These are phyloP conservation scores for Alternaria dauci DNA, from an alignment of 2,329 filamentous ascomycete species.

Conservation along the genomic window DNA sequence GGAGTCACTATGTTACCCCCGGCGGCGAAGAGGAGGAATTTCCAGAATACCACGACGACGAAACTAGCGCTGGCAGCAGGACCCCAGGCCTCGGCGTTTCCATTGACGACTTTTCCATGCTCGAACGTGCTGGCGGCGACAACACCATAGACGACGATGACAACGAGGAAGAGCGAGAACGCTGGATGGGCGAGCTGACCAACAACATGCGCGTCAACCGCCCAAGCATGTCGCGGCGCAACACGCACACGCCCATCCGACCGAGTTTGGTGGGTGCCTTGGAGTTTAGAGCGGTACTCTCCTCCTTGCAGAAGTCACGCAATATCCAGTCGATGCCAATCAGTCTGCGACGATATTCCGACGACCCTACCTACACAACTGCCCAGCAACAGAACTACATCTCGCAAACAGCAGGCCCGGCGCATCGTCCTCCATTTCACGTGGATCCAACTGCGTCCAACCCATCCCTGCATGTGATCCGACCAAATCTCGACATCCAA, in stretches of 20 bases:
- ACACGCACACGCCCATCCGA: conserved; percentile 81
- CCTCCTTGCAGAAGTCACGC: conserved; percentile 83
- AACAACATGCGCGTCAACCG: conserved; percentile 91
- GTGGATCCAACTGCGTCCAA: conserved; percentile 30
- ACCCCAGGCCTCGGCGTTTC: conserved; percentile 60
- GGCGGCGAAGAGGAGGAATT: conserved; percentile 67
- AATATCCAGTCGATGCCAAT: conserved; percentile 77
- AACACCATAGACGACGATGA: conserved; percentile 64
- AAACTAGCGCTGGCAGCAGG: conserved; percentile 53
- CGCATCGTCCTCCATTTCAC: conserved; percentile 49
- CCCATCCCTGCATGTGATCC: conserved; percentile 29
- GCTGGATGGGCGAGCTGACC: conserved; percentile 79
- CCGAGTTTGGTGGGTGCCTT: conserved; percentile 92
- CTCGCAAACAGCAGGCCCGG: conserved; percentile 60
- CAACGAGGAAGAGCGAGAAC: conserved; percentile 69
- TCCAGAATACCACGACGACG: conserved; percentile 62
- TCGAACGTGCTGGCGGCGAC: conserved; percentile 68
- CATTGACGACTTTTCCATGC: conserved; percentile 69
- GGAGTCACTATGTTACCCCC: conserved; percentile 75
- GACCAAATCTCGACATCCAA: conserved; percentile 44
- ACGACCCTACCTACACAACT: conserved; percentile 62
- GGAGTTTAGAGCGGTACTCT: conserved; percentile 89
- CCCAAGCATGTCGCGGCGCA: conserved; percentile 72
- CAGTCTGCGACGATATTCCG: conserved; percentile 73
- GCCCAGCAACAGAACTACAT: conserved; percentile 58